Evolutionary conservation across 1,284 basidiomycete genomes (phyloP).

Genomic region (Lignosus rhinocerotis): DNA sequence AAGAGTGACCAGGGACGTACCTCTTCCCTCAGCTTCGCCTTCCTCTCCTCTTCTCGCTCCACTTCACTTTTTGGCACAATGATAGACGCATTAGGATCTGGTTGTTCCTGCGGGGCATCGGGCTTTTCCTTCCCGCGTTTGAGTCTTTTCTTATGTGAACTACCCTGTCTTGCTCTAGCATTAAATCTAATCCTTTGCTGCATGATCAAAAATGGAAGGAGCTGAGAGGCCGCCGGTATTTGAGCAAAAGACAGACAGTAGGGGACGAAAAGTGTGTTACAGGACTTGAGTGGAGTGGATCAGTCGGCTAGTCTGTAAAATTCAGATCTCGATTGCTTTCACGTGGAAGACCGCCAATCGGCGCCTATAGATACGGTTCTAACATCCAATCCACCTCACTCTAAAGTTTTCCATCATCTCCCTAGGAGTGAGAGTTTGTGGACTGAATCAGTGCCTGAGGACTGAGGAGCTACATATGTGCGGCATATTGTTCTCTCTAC

Average conservation of each 20-base stretch:
- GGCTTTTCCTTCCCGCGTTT: conserved; percentile 28
- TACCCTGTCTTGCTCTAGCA: conserved; percentile 60
- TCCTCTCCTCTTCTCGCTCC: conserved; percentile 61
- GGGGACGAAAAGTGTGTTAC: background rate
- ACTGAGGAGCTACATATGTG: conserved; percentile 43
- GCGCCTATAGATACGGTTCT: conserved; percentile 3
- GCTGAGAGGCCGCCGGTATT: too few relatives aligned
- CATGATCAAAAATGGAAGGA: background rate
- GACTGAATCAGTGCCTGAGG: background rate
- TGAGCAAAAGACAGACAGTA: too few relatives aligned
- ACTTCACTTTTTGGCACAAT: conserved; percentile 59
- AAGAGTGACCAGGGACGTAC: conserved; percentile 37
- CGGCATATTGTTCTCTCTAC: conserved; percentile 39
- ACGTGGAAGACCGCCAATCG: conserved; percentile 4
- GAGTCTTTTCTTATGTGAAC: conserved; percentile 52
- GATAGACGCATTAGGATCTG: conserved; percentile 62
- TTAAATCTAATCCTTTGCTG: conserved; percentile 43
- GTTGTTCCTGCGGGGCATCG: conserved; percentile 14
- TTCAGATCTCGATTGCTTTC: conserved; percentile 22
- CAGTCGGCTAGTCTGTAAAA: conserved; percentile 7
- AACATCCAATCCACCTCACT: background rate
- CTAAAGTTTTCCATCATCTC: too few relatives aligned
- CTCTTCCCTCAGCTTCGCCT: conserved; percentile 62
- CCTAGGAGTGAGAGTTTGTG: too few relatives aligned
- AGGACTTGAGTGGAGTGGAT: background rate